phyloP scores from a whole-genome alignment of 345 rosid species.

The Fremontodendron californicum region DNA sequence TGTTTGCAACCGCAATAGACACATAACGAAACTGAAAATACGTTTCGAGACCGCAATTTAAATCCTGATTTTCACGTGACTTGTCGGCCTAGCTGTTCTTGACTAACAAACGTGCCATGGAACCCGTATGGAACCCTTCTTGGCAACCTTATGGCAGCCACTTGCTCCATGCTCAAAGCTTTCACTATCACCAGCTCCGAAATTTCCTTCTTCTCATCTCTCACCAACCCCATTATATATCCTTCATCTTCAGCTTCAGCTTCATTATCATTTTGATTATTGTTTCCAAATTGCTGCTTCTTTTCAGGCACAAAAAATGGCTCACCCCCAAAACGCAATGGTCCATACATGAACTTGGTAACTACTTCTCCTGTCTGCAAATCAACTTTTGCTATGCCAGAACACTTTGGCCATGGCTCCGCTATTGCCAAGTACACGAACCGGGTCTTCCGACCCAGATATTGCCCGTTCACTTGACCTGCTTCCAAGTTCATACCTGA shows the following conservation, averaged over 20 bases:
- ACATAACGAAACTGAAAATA: too few relatives aligned
- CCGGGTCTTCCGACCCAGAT: constrained; percentile 45
- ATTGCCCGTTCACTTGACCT: constrained; percentile 45
- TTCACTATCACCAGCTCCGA: constrained; percentile 58
- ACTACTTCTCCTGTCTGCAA: constrained; percentile 39
- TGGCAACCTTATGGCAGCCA: constrained; percentile 46
- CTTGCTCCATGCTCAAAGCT: constrained; percentile 49
- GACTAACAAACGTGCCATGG: constrained; percentile 63
- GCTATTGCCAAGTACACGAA: constrained; percentile 67
- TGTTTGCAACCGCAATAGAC: too few relatives aligned
- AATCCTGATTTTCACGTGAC: neutral
- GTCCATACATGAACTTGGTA: constrained; percentile 42
- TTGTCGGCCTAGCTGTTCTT: constrained; percentile 40
- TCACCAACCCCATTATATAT: constrained; percentile 48
- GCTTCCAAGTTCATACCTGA: constrained; percentile 58
- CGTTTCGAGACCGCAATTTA: too few relatives aligned
- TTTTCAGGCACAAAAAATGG: constrained; percentile 42
- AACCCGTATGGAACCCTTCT: constrained; percentile 71
- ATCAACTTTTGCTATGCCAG: constrained; percentile 69
- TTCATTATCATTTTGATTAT: neutral
- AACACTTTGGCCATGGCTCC: constrained; percentile 73
- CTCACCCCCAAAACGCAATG: constrained; percentile 60
- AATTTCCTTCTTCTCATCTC: constrained; percentile 47
- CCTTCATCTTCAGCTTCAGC: constrained; percentile 53
- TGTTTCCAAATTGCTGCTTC: neutral